Percentiles rank a stretch among this genome's conserved stretches.
These are phyloP conservation scores for Crithidia expoeki DNA, from an alignment of 208 protist species.

Conservation along the genomic window DNA sequence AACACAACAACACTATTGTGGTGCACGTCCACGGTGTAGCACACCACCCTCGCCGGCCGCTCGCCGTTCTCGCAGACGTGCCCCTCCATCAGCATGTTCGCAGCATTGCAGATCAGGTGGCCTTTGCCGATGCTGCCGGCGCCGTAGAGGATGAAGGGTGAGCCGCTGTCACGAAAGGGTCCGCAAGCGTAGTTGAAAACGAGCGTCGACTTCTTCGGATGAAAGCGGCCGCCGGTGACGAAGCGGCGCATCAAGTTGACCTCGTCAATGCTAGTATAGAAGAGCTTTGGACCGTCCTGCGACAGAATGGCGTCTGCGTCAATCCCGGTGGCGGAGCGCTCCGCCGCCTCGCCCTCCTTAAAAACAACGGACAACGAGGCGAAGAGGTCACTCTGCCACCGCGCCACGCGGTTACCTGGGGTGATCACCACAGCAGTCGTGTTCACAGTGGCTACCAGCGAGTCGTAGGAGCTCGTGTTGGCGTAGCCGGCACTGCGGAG, in stretches of 20 bases:
- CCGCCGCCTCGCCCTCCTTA: slow-evolving; percentile 33
- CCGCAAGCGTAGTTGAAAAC: slow-evolving; percentile 46
- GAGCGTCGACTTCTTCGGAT: slow-evolving; percentile 40
- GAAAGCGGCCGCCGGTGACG: slow-evolving; percentile 21
- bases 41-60: slow-evolving; percentile 41
- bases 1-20: slow-evolving; percentile 62
- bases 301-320: slow-evolving; percentile 9
- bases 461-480: slow-evolving; percentile 15
- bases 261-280: slow-evolving; percentile 27
- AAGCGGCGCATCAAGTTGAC: slow-evolving; percentile 21
- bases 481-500: slow-evolving; percentile 41
- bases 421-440: slow-evolving; percentile 33
- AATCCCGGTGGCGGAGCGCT: not conserved
- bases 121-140: slow-evolving; percentile 58
- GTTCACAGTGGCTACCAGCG: slow-evolving; percentile 21
- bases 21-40: slow-evolving; percentile 36
- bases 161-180: slow-evolving; percentile 34
- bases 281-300: slow-evolving; percentile 25
- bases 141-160: slow-evolving; percentile 79
- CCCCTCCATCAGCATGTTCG: slow-evolving; percentile 30
- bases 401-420: slow-evolving; percentile 40
- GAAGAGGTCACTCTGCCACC: slow-evolving; percentile 81
- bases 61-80: slow-evolving; percentile 11
- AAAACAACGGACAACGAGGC: slow-evolving; percentile 56
- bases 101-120: slow-evolving; percentile 60